Evolutionary conservation across 2,329 filamentous ascomycete species (phyloP).

Genomic region (Arthrobotrys megalospora): DNA sequence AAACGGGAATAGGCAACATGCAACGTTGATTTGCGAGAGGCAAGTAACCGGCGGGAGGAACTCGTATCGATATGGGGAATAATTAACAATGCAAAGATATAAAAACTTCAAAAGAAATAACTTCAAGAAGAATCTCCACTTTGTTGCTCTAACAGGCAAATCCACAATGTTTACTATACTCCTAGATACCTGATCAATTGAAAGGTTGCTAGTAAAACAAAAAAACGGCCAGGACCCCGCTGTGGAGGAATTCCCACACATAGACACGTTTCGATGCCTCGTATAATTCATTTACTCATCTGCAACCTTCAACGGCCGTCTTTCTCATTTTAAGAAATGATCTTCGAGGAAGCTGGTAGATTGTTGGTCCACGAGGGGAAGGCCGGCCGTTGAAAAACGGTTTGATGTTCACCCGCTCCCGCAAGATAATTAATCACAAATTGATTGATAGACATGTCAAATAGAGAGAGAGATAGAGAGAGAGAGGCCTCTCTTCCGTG

Average conservation of each 20-base stretch:
- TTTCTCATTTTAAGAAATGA: slow-evolving; percentile 24
- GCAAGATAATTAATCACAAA: neutral
- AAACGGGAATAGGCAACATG: slow-evolving; percentile 47
- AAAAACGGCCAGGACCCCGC: slow-evolving; percentile 13
- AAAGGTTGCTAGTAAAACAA: neutral
- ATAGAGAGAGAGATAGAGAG: neutral
- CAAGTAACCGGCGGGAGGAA: slow-evolving; percentile 18
- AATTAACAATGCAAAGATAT: slow-evolving; percentile 15
- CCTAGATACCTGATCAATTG: neutral
- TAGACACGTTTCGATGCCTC: neutral
- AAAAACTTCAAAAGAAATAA: neutral
- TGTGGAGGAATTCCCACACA: slow-evolving; percentile 35
- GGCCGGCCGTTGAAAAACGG: slow-evolving; percentile 11
- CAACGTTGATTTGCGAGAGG: slow-evolving; percentile 26
- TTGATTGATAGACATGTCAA: slow-evolving; percentile 19
- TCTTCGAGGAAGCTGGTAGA: neutral
- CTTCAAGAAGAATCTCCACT: slow-evolving; percentile 8
- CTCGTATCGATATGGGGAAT: slow-evolving; percentile 34
- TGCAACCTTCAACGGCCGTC: slow-evolving; percentile 9
- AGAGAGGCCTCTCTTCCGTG: neutral
- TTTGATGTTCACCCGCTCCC: neutral
- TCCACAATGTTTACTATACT: slow-evolving; percentile 18
- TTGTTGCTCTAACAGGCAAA: neutral
- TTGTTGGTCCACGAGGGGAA: slow-evolving; percentile 10
- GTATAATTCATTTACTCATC: slow-evolving; percentile 29